Evolutionary conservation across 140 eudicot genomes (phyloP), one percentile per base, ranked within the genome.

Genomic region (Oenanthe javanica): DNA sequence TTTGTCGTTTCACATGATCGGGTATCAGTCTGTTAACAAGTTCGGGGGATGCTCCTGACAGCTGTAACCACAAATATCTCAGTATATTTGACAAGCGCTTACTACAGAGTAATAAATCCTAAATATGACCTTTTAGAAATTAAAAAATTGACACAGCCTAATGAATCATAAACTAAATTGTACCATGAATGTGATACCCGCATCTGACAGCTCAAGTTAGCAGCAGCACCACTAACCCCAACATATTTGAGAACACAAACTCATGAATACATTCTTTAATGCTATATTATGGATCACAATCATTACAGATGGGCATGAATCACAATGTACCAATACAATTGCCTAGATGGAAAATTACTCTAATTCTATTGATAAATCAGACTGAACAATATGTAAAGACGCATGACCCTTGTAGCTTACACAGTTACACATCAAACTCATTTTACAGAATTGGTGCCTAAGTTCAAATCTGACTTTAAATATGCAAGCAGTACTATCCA

Each of bases 11-110:
- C 82, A 90, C 83, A 49, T 94, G 89, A 81, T 94, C 98, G 4
- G 98, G 98, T 45, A 94, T 84, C 84, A 94, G 86, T 90, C 89
- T 88, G 88, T 87, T 90, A 46, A 94, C 81, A 47, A 94, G 91
- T 46, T 94, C 97, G 6, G 90, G 84, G 21, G 97, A 90, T 67
- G 95, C 94, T 79, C 93, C 97, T 8, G 85, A 67, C 72, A 94
- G 84, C 98, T 94, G 72, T 9, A 81, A 77, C 71, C 77, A 40
- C 16, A 52, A 36, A 51, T 75, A 78, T 21, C 55, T 52, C 19
- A 31, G 50, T 47, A 11, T 59, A 25, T 42, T 19, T 43, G 55
- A 69, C 66, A 47, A 18, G 36, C 11, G 54, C 69, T 57, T 12
- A 7, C 10, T 46, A 4, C 15, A 45, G 9, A 21, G 5, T 7